Evolutionary conservation across 306 rosid species (phyloP), one percentile per base, ranked within the genome.

Genomic region (Abrus pulchellus): DNA sequence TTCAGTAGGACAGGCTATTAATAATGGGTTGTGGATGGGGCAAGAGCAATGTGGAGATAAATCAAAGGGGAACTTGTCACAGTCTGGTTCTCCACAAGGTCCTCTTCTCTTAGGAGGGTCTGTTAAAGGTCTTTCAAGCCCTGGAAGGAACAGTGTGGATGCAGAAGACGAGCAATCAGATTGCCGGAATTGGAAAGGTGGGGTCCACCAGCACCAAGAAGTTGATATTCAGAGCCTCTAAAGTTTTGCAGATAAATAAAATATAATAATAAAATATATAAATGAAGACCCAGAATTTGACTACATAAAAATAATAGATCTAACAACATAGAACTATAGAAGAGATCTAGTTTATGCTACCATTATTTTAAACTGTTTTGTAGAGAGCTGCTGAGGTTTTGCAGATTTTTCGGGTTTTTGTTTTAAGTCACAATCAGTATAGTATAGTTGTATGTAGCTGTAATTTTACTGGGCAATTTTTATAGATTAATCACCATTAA

Each of bases 151-250:
- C 75, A 88, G 94, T 49, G 68, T 82, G 78, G 92, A 90, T 63
- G 92, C 82, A 41, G 97, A 92, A 61, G 97, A 90, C 64, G 97
- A 90, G 57, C 89, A 84, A 76, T 94, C 97, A 59, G 98, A 92
- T 78, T 90, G 97, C 75, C 85, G 79, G 38, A 92, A 94, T 74
- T 89, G 90, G 92, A 92, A 85, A 79, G 75, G 68, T 77, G 88
- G 84, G 11, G 5, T 72, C 56, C 91, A 88, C 72, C 87, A 82
- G 45, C 74, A 62, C 3, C 78, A 62, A 33, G 83, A 86, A 78
- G 70, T 83, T 40, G 76, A 86, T 88, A 80, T 62, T 81, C 89
- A 57, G 0, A 67, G 68, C 65, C 68, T 78, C 85, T 64, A 40
- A 82, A 85, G 14, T 84, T 90, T 88, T 83, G 88, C 88, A 55